A percentile compares a stretch with the other conserved stretches of the same genome.
Conservation (phyloP, 2,329 filamentous ascomycete species). For the Coleophoma eucalyptorum region DNA sequence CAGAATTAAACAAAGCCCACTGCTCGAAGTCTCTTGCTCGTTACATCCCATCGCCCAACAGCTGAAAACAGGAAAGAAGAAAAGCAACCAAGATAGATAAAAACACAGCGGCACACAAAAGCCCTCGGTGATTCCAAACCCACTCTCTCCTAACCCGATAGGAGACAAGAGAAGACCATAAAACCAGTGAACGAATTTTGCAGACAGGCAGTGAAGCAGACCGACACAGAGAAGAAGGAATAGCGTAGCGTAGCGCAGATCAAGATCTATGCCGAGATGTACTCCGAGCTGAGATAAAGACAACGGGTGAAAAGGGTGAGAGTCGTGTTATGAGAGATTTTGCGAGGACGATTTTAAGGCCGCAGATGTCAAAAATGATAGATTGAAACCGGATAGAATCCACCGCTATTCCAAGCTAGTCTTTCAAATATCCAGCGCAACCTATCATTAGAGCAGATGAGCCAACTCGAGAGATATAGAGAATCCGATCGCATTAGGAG, state of each 20-base stretch:
- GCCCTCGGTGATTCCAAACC: conserved; percentile 22
- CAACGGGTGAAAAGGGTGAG: conserved; percentile 8
- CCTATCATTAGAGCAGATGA: conserved; percentile 10
- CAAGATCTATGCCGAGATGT: conserved; percentile 26
- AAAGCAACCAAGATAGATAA: conserved; percentile 13
- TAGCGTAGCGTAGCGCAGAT: conserved; percentile 22
- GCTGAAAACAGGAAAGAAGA: conserved; percentile 18
- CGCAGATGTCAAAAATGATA: conserved; percentile 21
- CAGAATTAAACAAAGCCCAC: not conserved
- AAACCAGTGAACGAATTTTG: conserved; percentile 25
- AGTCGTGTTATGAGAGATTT: conserved; percentile 13
- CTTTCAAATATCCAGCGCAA: not conserved
- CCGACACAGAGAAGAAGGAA: conserved; percentile 22
- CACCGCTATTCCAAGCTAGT: conserved; percentile 18
- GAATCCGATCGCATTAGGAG: conserved; percentile 28
- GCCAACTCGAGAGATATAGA: conserved; percentile 13
- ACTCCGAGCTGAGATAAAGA: conserved; percentile 23
- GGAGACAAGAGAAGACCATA: conserved; percentile 20
- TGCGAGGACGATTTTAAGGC: conserved; percentile 13
- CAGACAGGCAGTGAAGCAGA: conserved; percentile 13
- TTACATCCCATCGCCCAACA: conserved; percentile 9
- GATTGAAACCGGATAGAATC: conserved; percentile 22
- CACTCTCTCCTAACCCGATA: conserved; percentile 18
- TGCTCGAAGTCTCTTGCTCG: not conserved
- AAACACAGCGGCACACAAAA: conserved; percentile 14